Conservation (phyloP, 257 asterid genomes). For the Pogostemon cablin region DNA sequence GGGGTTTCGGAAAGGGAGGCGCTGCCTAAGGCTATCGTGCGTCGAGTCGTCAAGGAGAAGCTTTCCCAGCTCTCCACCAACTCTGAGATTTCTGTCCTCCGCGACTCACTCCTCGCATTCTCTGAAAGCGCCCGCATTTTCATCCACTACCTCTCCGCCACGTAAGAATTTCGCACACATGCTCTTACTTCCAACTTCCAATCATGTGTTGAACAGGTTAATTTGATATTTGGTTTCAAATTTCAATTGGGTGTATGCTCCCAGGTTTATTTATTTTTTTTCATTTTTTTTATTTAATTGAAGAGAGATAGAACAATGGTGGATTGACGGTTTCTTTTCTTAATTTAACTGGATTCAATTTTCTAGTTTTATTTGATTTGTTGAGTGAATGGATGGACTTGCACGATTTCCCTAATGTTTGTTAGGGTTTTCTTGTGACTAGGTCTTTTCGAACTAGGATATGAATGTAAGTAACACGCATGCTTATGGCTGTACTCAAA, state of each 20-base stretch:
- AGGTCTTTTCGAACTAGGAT: neutral
- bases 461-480: neutral
- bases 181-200: conserved; percentile 4
- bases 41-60: conserved; percentile 89
- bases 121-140: conserved; percentile 82
- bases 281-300: neutral
- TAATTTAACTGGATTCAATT: neutral
- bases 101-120: conserved; percentile 81
- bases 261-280: neutral
- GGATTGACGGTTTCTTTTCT: neutral
- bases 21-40: conserved; percentile 90
- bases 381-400: conserved; percentile 3
- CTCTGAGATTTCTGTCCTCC: conserved; percentile 66
- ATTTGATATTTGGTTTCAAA: conserved; percentile 9
- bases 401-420: conserved; percentile 5
- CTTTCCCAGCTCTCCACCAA: conserved; percentile 73
- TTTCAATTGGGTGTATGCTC: conserved; percentile 12
- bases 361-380: conserved; percentile 11
- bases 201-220: neutral
- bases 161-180: conserved; percentile 46
- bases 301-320: neutral
- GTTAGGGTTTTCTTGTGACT: conserved; percentile 35
- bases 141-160: conserved; percentile 84
- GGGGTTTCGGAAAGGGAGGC: conserved; percentile 59
- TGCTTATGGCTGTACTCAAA: neutral